These are phyloP conservation scores for Xylaria cubensis DNA, from an alignment of 495 filamentous ascomycete genomes.

Conservation along the genomic window DNA sequence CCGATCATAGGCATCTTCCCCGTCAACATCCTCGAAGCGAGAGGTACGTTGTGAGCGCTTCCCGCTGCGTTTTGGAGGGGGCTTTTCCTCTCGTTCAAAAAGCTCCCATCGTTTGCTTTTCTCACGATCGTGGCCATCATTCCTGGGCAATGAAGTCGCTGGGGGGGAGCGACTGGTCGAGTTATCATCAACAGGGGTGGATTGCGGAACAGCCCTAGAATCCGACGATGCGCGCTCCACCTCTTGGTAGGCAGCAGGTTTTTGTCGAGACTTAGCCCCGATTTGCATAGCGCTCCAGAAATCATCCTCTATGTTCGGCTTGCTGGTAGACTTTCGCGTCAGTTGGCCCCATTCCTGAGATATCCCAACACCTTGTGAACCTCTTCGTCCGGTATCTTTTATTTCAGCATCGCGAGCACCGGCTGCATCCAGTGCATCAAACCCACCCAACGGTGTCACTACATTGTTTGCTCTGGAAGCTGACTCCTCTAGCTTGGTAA, in stretches of 20 bases:
- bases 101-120: background rate
- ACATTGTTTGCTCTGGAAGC: background rate
- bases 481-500: background rate
- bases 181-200: background rate
- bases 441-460: background rate
- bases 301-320: background rate
- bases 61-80: conserved; percentile 5
- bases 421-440: conserved; percentile 5
- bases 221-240: background rate
- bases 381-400: background rate
- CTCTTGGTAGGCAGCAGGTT: background rate
- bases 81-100: conserved; percentile 9
- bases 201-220: background rate
- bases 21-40: conserved; percentile 29
- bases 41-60: conserved; percentile 26
- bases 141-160: background rate
- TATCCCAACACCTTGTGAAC: background rate
- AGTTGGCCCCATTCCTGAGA: conserved; percentile 25
- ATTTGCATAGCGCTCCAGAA: background rate
- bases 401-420: conserved; percentile 1
- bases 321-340: background rate
- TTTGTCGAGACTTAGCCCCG: background rate
- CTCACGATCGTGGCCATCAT: background rate
- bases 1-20: conserved; percentile 45
- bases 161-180: background rate